Evolutionary conservation across 1,139 yeast genomes (phyloP), one percentile per base, ranked within the genome.

Genomic region (Yamadazyma triangularis): DNA sequence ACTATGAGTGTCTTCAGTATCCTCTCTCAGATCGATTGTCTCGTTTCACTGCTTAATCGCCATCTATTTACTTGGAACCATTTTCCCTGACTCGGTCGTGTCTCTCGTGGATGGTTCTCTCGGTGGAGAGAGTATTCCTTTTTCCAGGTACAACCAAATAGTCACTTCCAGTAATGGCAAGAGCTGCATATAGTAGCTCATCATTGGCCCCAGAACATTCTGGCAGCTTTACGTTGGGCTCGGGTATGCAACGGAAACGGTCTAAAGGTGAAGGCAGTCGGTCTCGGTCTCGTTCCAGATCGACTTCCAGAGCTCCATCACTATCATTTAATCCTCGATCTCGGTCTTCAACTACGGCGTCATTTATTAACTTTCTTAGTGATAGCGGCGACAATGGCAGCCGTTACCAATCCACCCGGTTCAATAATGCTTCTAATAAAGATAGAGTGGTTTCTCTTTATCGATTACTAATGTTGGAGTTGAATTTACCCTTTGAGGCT

Each of bases 381-480:
- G 32, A 26, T 20, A n/a, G n/a, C n/a, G n/a, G n/a, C n/a, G 20
- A 18, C 9, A 18, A 18, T 18, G 9, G 9, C 9, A 18, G 20
- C 6, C 9, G 6, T 7, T 18, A 18, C 20, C 20, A 6, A 7
- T 9, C 20, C 6, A 18, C 20, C 6, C 6, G 9, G 6, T 7
- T 6, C 6, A 7, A 6, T 18, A 19, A 26, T n/a, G 19, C 13
- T 13, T 18, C 22, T 21, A 12, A 26, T 20, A n/a, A n/a, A n/a
- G n/a, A n/a, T n/a, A 31, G 34, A 19, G 27, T 50, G 15, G 37
- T 44, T 23, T 63, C 70, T 2, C 42, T 65, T 4, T 60, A 53
- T 35, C 51, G 53, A 21, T 46, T 66, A 11, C 40, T 65, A 16
- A 40, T 52, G 40, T 38, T 60, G 16, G 72, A 66, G 36, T 48